phyloP scores from a whole-genome alignment of 345 rosid genomes.

The Melaleuca quinquenervia region DNA sequence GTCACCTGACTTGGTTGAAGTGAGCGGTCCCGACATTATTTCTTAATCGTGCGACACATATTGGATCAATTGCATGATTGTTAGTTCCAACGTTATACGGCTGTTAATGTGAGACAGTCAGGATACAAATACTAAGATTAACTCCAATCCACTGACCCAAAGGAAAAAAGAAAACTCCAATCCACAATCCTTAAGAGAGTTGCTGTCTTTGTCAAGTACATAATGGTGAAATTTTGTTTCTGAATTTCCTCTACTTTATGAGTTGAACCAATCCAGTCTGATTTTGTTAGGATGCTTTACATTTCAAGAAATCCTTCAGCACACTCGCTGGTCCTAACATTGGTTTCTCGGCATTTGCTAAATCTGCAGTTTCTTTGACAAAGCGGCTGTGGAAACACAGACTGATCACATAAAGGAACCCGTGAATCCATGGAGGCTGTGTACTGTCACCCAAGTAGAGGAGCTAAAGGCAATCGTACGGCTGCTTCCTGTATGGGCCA shows the following conservation, averaged over 20 bases:
- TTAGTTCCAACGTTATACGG: not conserved
- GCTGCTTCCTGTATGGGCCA: conserved; percentile 27
- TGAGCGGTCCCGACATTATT: not conserved
- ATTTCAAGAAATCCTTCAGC: not conserved
- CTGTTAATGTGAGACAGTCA: not conserved
- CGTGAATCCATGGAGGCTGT: conserved; percentile 20
- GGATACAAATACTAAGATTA: not conserved
- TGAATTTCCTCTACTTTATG: not conserved
- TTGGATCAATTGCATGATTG: not conserved
- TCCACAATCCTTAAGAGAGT: not conserved
- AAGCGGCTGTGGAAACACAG: conserved; percentile 22
- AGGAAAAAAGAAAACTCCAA: no score
- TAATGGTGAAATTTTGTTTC: not conserved
- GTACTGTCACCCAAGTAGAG: conserved; percentile 39
- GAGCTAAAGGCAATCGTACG: conserved; percentile 28
- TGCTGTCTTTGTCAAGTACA: not conserved
- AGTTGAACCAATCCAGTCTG: not conserved
- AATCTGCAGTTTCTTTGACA: conserved; percentile 27
- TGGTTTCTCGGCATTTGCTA: not conserved
- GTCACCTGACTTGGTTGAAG: not conserved
- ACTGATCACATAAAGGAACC: conserved; percentile 5
- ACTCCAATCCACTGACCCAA: not conserved
- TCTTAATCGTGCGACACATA: not conserved
- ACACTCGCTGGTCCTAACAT: not conserved
- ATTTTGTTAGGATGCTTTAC: not conserved